These are phyloP conservation scores for Trichoderma hamatum DNA, from an alignment of 2,329 filamentous ascomycete genomes.

Conservation along the genomic window DNA sequence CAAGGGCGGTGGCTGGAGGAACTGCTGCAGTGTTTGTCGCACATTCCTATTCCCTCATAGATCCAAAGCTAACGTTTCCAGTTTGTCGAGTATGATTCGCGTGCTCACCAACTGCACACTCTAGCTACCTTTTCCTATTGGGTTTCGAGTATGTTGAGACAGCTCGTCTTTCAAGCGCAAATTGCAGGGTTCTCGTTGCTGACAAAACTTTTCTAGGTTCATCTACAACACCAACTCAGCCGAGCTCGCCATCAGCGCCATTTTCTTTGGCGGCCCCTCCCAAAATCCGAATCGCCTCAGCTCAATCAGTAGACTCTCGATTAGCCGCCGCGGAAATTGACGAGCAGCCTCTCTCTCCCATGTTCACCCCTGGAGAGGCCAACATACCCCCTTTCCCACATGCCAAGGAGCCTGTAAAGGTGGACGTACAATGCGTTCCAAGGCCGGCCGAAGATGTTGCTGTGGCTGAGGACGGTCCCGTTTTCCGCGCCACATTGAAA, in stretches of 20 bases:
- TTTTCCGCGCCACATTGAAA: constrained; percentile 97
- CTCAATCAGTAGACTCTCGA: constrained; percentile 83
- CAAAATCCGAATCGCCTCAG: constrained; percentile 80
- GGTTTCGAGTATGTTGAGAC: constrained; percentile 70
- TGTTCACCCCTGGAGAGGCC: constrained; percentile 45
- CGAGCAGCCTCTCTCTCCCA: constrained; percentile 62
- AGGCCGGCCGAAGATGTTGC: constrained; percentile 84
- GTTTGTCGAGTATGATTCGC: constrained; percentile 97
- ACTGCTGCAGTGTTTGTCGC: constrained; percentile 78
- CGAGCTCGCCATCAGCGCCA: constrained; percentile 70
- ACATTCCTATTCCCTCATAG: background rate
- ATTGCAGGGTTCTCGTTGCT: constrained; percentile 22
- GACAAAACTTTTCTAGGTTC: constrained; percentile 21
- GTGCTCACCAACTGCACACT: constrained; percentile 84
- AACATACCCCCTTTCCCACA: constrained; percentile 35
- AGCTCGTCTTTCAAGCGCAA: constrained; percentile 34
- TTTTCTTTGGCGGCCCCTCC: constrained; percentile 73
- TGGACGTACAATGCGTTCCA: constrained; percentile 79
- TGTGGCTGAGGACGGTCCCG: constrained; percentile 85
- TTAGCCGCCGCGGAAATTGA: constrained; percentile 63
- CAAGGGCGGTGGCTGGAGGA: constrained; percentile 89
- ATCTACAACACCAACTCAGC: constrained; percentile 50
- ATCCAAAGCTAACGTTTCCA: constrained; percentile 42
- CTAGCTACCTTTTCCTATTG: constrained; percentile 94
- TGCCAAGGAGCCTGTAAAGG: constrained; percentile 64